Base-by-base conservation (phyloP, 2,329 filamentous ascomycete species). In the Colletotrichum liaoningense region DNA sequence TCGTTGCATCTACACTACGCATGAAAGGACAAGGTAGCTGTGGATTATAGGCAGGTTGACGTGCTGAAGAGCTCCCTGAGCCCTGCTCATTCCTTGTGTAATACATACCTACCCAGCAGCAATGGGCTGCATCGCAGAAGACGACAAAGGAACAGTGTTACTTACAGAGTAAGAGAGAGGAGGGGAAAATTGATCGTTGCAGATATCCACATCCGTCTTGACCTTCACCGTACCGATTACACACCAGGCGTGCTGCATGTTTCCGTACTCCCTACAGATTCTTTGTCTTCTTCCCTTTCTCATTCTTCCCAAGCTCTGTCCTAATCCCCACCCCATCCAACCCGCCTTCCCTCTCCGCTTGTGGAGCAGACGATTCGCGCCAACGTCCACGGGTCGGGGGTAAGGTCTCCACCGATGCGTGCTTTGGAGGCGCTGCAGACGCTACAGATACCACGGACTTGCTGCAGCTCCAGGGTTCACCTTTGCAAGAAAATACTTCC, bases 341-440 rank as follows among this genome's bases (percentile, higher is more conserved):
- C 54, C 70, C 60, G 70, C 55, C 66, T 24, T 65, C 46, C n/a
- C 55, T 65, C 70, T 55, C 67, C 60, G 70, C 55, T 65, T 26
- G 33, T 73, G 70, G 70, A 65, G 65, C 56, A 73, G 70, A 70
- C 67, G 67, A 73, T 73, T 70, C 67, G 70, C 66, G 66, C 59
- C 70, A 72, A 69, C 30, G 49, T 52, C 49, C 33, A 38, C 49
- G 62, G 62, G 66, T 72, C 66, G 66, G 68, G 67, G 70, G 46
- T 52, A 24, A 16, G 28, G 28, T 64, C 69, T 33, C 69, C 65
- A 72, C 65, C 30, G 54, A 52, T 54, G 38, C 58, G 30, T 63
- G 58, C 58, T 55, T 69, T 59, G 56, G 58, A 73, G 59, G 66
- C 54, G 66, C 70, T 73, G 55, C 66, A 63, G 49, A 67, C 63